Evolutionary conservation across 495 filamentous ascomycete species (phyloP).

Genomic region (Hypoxylon fragiforme): DNA sequence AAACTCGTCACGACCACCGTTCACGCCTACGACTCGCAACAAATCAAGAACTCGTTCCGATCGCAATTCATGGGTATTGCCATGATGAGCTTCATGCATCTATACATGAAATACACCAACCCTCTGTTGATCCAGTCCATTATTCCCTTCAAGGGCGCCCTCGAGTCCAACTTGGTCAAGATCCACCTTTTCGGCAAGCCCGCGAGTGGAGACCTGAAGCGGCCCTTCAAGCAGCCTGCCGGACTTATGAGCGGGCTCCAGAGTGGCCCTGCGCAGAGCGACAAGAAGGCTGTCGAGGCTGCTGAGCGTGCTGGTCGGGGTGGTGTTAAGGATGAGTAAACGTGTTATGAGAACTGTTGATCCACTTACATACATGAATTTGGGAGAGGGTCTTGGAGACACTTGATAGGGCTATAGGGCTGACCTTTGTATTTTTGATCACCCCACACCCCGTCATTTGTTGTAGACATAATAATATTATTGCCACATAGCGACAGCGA

Average conservation of each 20-base stretch:
- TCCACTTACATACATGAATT: not conserved
- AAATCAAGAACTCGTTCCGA: constrained; percentile 81
- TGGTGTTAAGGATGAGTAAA: constrained; percentile 89
- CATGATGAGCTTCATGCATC: constrained; percentile 98
- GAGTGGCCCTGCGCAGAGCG: constrained; percentile 77
- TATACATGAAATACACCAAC: constrained; percentile 99
- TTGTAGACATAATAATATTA: not conserved
- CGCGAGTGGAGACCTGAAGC: constrained; percentile 88
- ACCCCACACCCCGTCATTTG: not conserved
- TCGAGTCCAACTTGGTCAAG: constrained; percentile 94
- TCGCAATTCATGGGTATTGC: constrained; percentile 89
- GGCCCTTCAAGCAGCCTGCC: constrained; percentile 86
- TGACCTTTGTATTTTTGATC: too few species aligned
- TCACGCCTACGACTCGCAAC: constrained; percentile 85
- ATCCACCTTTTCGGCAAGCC: constrained; percentile 90
- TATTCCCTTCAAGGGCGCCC: constrained; percentile 91
- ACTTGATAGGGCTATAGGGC: too few species aligned
- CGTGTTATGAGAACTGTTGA: too few species aligned
- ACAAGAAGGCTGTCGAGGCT: constrained; percentile 92
- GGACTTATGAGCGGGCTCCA: constrained; percentile 77
- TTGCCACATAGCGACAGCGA: too few species aligned
- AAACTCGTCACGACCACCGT: constrained; percentile 95
- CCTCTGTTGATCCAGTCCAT: constrained; percentile 97
- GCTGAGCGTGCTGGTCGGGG: constrained; percentile 85
- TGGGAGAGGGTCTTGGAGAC: not conserved